A percentile compares a stretch with the other conserved stretches of the same genome.
These are phyloP conservation scores for Yarrowia hollandica DNA, from an alignment of 805 yeast genomes.

Conservation along the genomic window DNA sequence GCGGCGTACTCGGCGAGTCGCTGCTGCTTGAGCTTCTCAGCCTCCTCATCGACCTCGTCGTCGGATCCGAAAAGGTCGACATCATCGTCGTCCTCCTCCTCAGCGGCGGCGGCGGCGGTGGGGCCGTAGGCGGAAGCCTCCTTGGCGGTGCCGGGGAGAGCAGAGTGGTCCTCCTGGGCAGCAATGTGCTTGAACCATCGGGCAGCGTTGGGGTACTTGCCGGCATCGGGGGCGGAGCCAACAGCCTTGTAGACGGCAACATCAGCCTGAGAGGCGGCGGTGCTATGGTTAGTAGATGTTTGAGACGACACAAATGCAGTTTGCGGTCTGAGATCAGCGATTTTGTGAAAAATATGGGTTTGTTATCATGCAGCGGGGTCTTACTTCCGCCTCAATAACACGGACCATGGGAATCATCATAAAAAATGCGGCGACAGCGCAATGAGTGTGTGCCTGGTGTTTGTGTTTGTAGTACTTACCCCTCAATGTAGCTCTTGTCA, in stretches of 20 bases:
- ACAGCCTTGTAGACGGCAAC: constrained; percentile 90
- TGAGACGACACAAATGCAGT: not conserved
- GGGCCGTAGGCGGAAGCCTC: constrained; percentile 45
- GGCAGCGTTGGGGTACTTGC: constrained; percentile 92
- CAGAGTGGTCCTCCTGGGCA: constrained; percentile 85
- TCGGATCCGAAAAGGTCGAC: constrained; percentile 93
- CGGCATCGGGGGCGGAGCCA: constrained; percentile 46
- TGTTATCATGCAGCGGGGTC: constrained; percentile 30
- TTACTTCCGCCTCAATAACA: constrained; percentile 30
- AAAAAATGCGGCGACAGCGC: too few species aligned
- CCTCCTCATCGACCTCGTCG: constrained; percentile 94
- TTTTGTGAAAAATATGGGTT: constrained; percentile 28
- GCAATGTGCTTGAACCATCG: constrained; percentile 99
- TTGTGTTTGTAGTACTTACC: constrained; percentile 59
- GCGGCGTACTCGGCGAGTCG: constrained; percentile 98
- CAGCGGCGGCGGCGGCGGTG: constrained; percentile 57
- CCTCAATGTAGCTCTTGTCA: constrained; percentile 92
- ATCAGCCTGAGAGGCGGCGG: constrained; percentile 85
- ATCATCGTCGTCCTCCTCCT: constrained; percentile 83
- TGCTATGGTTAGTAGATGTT: constrained; percentile 39
- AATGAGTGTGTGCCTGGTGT: not conserved
- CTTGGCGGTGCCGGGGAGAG: constrained; percentile 62
- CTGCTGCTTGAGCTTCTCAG: constrained; percentile 95
- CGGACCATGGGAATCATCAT: constrained; percentile 30
- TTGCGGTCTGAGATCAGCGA: constrained; percentile 5